Conservation (phyloP, 2,329 filamentous ascomycete genomes). For the Aspergillus melleus region DNA sequence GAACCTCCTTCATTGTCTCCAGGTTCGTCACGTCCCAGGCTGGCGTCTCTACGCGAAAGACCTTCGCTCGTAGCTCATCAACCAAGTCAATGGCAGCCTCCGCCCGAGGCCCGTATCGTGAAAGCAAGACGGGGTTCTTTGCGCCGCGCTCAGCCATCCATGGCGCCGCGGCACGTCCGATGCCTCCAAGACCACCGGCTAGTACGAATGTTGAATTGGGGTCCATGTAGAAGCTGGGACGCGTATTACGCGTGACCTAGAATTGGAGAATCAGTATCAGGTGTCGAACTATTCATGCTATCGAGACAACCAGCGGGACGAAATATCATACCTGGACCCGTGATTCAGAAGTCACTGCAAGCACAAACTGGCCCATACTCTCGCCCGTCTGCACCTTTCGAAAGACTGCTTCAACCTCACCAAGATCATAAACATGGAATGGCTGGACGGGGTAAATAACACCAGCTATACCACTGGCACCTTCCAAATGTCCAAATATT, state of each 20-base stretch:
- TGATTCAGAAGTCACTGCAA: constrained; percentile 8
- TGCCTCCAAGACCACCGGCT: constrained; percentile 18
- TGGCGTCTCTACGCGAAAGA: constrained; percentile 17
- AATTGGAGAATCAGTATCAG: no score
- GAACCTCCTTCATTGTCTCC: not conserved
- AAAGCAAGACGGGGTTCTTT: constrained; percentile 11
- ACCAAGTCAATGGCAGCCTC: not conserved
- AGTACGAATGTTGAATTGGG: constrained; percentile 11
- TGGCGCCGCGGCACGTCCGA: constrained; percentile 12
- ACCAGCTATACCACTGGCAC: not conserved
- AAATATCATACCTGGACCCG: constrained; percentile 5
- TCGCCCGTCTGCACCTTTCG: constrained; percentile 33
- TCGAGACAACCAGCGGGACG: no score
- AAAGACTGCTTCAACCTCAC: constrained; percentile 30
- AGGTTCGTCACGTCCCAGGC: constrained; percentile 22
- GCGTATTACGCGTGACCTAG: constrained; percentile 3
- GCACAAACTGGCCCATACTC: constrained; percentile 44
- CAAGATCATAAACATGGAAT: constrained; percentile 28
- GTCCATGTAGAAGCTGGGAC: not conserved
- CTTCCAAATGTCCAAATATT: not conserved
- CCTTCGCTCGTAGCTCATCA: not conserved
- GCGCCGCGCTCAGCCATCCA: constrained; percentile 14
- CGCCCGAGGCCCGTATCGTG: constrained; percentile 3
- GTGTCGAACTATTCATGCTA: not conserved
- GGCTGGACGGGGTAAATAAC: constrained; percentile 24